Conservation (phyloP, 495 filamentous ascomycete species). For the Penicillium coffeae region DNA sequence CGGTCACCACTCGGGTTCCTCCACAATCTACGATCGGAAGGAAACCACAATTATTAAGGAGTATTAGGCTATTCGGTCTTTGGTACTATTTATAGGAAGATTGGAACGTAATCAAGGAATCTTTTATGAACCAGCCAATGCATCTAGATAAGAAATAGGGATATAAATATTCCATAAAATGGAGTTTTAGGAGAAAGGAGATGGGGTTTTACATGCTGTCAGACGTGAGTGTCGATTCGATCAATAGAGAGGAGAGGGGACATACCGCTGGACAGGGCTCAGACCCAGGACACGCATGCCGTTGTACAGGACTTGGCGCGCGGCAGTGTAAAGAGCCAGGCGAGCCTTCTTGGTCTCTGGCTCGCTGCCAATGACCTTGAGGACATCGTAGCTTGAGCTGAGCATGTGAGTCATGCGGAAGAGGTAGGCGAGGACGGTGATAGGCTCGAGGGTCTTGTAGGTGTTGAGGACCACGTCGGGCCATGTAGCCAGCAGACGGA, state of each 20-base stretch:
- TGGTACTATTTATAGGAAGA: no score
- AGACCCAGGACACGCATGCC: constrained; percentile 82
- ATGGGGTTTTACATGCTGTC: constrained; percentile 22
- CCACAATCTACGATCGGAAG: no score
- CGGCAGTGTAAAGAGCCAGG: constrained; percentile 78
- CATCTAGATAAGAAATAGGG: constrained; percentile 6
- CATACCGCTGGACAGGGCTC: constrained; percentile 67
- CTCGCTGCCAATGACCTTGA: constrained; percentile 73
- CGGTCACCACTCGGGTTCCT: background rate
- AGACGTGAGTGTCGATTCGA: constrained; percentile 4
- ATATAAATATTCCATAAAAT: constrained; percentile 1
- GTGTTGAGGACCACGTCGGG: constrained; percentile 62
- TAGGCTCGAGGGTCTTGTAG: constrained; percentile 60
- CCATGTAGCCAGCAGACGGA: constrained; percentile 57
- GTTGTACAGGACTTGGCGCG: constrained; percentile 72
- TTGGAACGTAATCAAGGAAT: no score
- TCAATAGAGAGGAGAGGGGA: background rate
- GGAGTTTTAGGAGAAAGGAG: background rate
- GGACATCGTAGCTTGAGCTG: constrained; percentile 77
- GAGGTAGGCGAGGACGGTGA: constrained; percentile 73
- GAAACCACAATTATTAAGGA: no score
- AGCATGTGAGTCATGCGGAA: constrained; percentile 85
- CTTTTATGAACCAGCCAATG: constrained; percentile 21
- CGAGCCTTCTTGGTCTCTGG: constrained; percentile 69
- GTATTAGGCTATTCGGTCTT: no score